Base-by-base conservation (phyloP, 1,284 basidiomycete genomes). In the Cutaneotrichosporon sp. region DNA sequence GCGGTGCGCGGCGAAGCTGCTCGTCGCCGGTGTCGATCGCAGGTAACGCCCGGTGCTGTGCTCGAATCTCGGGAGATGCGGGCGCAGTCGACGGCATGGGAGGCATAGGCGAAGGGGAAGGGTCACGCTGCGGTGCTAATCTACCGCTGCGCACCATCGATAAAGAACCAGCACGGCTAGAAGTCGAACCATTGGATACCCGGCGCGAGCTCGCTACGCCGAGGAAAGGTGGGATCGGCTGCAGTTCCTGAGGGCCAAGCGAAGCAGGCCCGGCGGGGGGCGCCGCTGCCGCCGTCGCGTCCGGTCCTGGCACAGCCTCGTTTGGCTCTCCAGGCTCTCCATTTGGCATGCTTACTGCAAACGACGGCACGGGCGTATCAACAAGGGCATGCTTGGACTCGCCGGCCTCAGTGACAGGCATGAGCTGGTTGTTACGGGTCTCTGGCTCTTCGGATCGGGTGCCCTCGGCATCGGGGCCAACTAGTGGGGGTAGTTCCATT, bases 161-260 rank as follows among this genome's bases (percentile, higher is more conserved):
- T 9, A 72, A 46, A n/a, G 67, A 67, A 5, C 69, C 71, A 1
- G 69, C 59, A 35, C 68, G 61, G 41, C 63, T 65, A 3, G 69
- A 65, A 2, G 61, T 64, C 11, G 69, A 71, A 4, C 56, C 53
- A 17, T 34, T 52, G 11, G 61, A 60, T 1, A 52, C 48, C 5
- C 61, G 53, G 5, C 59, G 54, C 12, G 46, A 47, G 5, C 25
- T 33, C n/a, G 51, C 35, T 10, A 54, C 22, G 20, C 52, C 47
- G 10, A 54, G 41, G 49, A 52, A 57, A 4, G 59, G 46, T 2
- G 59, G 24, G 11, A 25, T 27, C 6, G 35, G 34, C 34, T 12
- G 5, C 22, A n/a, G 10, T 22, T 24, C 24, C 24, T 24, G 24
- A n/a, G n/a, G n/a, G n/a, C 38, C 22, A 41, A 26, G 12, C 24